Percentiles rank a stretch among this genome's conserved stretches.
phyloP scores from a whole-genome alignment of 225 moss, liverwort and hornwort genomes.

The Marchantia paleacea region DNA sequence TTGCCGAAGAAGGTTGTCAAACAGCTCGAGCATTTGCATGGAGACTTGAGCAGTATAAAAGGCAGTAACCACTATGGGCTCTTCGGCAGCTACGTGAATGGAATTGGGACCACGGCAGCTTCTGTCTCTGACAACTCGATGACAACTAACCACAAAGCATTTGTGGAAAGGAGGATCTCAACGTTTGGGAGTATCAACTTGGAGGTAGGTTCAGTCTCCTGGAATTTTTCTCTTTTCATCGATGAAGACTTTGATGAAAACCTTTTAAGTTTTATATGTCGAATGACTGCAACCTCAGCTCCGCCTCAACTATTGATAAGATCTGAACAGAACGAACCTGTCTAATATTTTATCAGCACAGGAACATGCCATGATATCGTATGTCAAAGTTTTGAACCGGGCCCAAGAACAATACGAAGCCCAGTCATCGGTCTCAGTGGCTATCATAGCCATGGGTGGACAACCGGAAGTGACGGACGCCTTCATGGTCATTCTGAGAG shows the following conservation, averaged over 20 bases:
- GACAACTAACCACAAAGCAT: background rate
- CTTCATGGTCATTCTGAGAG: background rate
- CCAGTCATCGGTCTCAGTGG: background rate
- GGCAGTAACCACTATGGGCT: background rate
- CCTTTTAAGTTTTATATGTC: too few species aligned
- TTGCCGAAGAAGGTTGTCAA: background rate
- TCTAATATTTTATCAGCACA: background rate
- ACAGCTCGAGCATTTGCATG: background rate
- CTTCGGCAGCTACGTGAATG: slow-evolving; percentile 4
- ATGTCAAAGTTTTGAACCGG: background rate
- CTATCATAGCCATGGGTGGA: background rate
- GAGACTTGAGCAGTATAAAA: background rate
- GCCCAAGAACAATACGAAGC: background rate
- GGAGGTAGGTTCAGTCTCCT: background rate
- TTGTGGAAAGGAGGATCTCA: too few species aligned
- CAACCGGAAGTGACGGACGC: background rate
- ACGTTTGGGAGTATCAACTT: background rate
- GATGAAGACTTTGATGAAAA: too few species aligned
- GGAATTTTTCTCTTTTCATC: too few species aligned
- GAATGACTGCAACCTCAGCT: too few species aligned
- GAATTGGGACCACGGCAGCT: background rate
- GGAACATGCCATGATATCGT: slow-evolving; percentile 8
- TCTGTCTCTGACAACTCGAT: background rate
- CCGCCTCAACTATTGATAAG: too few species aligned
- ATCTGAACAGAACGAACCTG: background rate